Conservation (phyloP, 805 yeast species). For the Zygotorulaspora chibaensis region DNA sequence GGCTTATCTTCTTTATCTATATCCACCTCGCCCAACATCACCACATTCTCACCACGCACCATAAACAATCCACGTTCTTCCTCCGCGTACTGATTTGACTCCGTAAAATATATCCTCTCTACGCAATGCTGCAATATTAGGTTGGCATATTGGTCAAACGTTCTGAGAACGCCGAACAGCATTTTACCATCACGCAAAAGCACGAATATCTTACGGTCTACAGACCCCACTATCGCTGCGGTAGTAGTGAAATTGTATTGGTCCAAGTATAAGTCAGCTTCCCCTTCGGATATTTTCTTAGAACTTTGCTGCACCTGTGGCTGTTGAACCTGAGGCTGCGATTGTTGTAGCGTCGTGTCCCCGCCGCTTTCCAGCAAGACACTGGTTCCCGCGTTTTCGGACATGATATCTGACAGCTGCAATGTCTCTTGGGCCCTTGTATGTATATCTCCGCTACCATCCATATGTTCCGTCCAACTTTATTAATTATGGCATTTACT, state of each 20-base stretch:
- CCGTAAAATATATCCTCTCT: conserved; percentile 72
- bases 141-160: conserved; percentile 93
- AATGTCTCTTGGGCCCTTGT: background rate
- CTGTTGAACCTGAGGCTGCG: conserved; percentile 2
- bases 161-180: conserved; percentile 82
- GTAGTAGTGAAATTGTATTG: conserved; percentile 83
- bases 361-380: conserved; percentile 1
- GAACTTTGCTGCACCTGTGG: conserved; percentile 10
- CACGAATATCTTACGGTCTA: conserved; percentile 76
- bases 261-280: conserved; percentile 62
- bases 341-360: conserved; percentile 3
- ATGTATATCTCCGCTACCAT: background rate
- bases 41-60: conserved; percentile 94
- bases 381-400: background rate
- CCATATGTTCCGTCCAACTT: too few relatives aligned
- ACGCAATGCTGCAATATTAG: conserved; percentile 86
- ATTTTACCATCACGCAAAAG: conserved; percentile 85
- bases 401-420: conserved; percentile 1
- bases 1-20: conserved; percentile 79
- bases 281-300: conserved; percentile 38
- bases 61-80: conserved; percentile 73
- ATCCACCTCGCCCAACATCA: conserved; percentile 89
- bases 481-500: background rate
- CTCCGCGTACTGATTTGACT: conserved; percentile 62
- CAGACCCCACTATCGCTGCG: conserved; percentile 85